phyloP scores from a whole-genome alignment of 176 grass and related monocot species.

The Melocanna baccifera region DNA sequence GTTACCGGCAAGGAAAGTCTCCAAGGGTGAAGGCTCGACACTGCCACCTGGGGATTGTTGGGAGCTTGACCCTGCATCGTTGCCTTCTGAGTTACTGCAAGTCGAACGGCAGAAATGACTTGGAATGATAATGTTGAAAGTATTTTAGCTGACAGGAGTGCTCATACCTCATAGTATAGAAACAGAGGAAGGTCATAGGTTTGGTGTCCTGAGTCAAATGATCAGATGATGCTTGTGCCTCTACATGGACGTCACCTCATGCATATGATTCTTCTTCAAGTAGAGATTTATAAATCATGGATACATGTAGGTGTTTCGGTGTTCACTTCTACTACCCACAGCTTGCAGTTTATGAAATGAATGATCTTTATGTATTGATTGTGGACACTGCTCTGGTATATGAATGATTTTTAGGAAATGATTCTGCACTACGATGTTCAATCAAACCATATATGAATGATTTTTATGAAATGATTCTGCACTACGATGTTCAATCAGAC shows the following conservation, averaged over 20 bases:
- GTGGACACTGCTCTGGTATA: neutral
- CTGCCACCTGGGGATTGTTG: slow-evolving; percentile 65
- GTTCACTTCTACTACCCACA: neutral
- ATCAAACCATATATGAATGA: neutral
- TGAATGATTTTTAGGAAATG: neutral
- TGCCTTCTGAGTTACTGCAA: slow-evolving; percentile 57
- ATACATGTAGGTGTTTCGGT: neutral
- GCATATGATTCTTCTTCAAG: slow-evolving; percentile 8
- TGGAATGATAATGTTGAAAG: neutral
- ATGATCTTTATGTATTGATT: neutral
- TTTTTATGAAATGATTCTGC: neutral
- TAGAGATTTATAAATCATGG: slow-evolving; percentile 1
- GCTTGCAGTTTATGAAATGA: neutral
- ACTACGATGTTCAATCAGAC: neutral
- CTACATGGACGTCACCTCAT: neutral
- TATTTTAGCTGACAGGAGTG: slow-evolving; percentile 7
- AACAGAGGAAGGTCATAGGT: neutral
- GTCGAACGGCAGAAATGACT: slow-evolving; percentile 3
- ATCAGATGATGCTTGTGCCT: neutral
- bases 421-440: neutral
- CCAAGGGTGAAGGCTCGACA: slow-evolving; percentile 32
- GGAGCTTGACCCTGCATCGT: slow-evolving; percentile 88
- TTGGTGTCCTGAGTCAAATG: neutral
- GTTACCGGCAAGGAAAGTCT: slow-evolving; percentile 58
- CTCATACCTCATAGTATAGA: slow-evolving; percentile 9